A percentile compares a stretch with the other conserved stretches of the same genome.
phyloP scores from a whole-genome alignment of 140 eudicot species.

The Flaveria floridana region DNA sequence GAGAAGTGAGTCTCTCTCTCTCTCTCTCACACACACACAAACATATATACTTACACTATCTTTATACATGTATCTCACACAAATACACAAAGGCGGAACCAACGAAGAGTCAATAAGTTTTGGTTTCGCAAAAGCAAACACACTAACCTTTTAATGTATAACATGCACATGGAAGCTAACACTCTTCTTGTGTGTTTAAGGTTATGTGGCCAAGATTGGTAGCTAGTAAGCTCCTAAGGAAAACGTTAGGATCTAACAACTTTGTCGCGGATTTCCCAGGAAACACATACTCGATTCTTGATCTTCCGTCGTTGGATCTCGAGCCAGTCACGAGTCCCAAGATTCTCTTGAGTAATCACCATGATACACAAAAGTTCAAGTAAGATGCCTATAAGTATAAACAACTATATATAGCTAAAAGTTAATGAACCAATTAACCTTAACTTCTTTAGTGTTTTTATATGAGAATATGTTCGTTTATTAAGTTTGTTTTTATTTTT shows the following conservation, averaged over 20 bases:
- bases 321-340: constrained; percentile 30
- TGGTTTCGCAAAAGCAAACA: no score
- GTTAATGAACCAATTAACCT: neutral
- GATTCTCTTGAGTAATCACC: constrained; percentile 31
- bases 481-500: constrained; percentile 8
- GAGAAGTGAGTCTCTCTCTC: constrained; percentile 42
- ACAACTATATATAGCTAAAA: constrained; percentile 16
- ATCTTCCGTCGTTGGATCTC: constrained; percentile 40
- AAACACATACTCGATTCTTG: constrained; percentile 32
- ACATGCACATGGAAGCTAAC: neutral
- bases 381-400: constrained; percentile 14
- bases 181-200: constrained; percentile 34
- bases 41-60: neutral
- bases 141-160: neutral
- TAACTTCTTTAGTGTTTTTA: neutral
- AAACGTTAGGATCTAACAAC: constrained; percentile 55
- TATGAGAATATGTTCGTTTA: neutral
- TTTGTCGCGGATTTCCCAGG: constrained; percentile 66
- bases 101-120: no score
- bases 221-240: constrained; percentile 61
- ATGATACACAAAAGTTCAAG: constrained; percentile 44
- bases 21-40: neutral
- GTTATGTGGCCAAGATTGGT: constrained; percentile 77
- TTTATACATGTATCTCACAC: constrained; percentile 22
- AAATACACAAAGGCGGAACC: neutral